Evolutionary conservation across 2,329 filamentous ascomycete genomes (phyloP), one percentile per base, ranked within the genome.

Genomic region (Thelonectria blattea): DNA sequence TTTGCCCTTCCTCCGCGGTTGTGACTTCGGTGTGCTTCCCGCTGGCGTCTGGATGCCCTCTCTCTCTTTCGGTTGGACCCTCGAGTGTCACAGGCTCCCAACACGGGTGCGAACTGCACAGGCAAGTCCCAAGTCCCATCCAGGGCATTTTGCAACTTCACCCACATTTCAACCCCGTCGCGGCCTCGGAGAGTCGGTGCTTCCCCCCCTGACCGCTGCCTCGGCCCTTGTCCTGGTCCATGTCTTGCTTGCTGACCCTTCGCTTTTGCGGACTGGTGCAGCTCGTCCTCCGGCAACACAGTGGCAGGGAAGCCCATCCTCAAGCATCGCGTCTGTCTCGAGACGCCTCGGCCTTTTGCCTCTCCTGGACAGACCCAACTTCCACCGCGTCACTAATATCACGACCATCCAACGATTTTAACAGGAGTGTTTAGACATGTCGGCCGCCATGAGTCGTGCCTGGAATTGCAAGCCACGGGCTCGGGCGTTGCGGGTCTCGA

Each of bases 261-360:
- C 53, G 43, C 42, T 58, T 39, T 52, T 50, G 46, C 45, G 61
- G 47, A 69, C 52, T 54, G 65, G 60, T 47, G 65, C 56, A 61
- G 56, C 57, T 61, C 46, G 52, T 39, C 60, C 49, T 39, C 39
- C 52, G 63, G 61, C 60, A 43, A 46, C 18, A 57, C 34, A 49
- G 32, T n/a, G 27, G 34, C 51, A 56, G 42, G 60, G 56, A 43
- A 62, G 24, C 51, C 54, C 54, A 60, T 59, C 62, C 65, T 54
- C 51, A 65, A 56, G 61, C 52, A 57, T 46, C 55, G 60, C 60
- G 67, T 64, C 61, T 68, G 66, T 66, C 61, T 67, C 58, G 60
- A 66, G 66, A 52, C 54, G 41, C 58, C 58, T 67, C 53, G 63
- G 67, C 34, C 49, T 61, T 63, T 61, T 61, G 59, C 58, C 62